phyloP scores from a whole-genome alignment of 1,139 yeast species.

The Candida smagusa region DNA sequence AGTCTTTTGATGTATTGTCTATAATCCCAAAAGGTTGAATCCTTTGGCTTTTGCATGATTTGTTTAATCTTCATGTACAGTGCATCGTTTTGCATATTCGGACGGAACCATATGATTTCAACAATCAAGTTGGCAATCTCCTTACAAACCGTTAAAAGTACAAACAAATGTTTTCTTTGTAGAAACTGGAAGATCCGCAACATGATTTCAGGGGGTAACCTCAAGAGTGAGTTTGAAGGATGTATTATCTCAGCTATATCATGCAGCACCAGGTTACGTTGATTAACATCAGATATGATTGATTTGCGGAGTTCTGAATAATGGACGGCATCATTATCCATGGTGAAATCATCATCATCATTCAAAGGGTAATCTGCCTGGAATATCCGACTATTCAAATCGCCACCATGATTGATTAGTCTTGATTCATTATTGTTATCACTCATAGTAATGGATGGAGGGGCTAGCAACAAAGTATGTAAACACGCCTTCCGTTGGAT shows the following conservation, averaged over 20 bases:
- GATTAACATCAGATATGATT: constrained; percentile 20
- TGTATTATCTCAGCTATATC: constrained; percentile 11
- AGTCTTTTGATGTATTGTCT: constrained; percentile 73
- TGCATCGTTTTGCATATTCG: constrained; percentile 60
- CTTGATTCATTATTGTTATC: neutral
- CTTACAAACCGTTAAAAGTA: constrained; percentile 72
- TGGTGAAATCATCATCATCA: constrained; percentile 16
- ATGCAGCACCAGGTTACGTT: constrained; percentile 17
- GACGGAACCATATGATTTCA: constrained; percentile 87
- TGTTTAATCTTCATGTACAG: constrained; percentile 50
- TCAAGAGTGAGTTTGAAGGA: constrained; percentile 42
- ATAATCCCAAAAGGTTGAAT: constrained; percentile 65
- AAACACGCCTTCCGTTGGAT: neutral
- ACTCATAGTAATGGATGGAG: neutral
- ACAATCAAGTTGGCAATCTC: constrained; percentile 79
- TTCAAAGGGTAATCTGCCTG: neutral
- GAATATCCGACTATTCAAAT: no score
- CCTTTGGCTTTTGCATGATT: constrained; percentile 51
- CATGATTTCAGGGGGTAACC: constrained; percentile 79
- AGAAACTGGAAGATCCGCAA: constrained; percentile 67
- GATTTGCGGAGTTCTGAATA: constrained; percentile 36
- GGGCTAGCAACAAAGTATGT: neutral
- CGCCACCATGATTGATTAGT: no score
- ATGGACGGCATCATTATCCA: constrained; percentile 38
- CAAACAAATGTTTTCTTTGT: constrained; percentile 64